Evolutionary conservation across 2,329 filamentous ascomycete species (phyloP).

Genomic region (Microascus cirrosus): DNA sequence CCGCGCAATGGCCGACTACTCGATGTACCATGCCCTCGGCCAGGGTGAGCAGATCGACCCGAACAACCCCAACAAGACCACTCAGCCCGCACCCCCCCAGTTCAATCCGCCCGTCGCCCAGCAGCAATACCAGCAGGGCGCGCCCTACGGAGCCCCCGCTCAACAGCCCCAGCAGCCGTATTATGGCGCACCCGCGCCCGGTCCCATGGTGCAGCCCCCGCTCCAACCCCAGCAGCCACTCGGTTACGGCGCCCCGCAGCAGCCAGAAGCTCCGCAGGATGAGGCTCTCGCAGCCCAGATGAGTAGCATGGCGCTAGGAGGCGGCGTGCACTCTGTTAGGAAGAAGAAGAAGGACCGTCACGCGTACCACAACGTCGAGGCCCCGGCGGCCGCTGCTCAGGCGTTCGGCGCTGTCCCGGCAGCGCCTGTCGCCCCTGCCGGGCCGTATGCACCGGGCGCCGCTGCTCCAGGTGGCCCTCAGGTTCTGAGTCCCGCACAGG

Average conservation of each 20-base stretch:
- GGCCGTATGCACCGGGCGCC: background rate
- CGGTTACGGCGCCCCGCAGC: conserved; percentile 24
- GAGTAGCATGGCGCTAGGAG: conserved; percentile 61
- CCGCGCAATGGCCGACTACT: conserved; percentile 38
- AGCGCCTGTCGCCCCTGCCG: conserved; percentile 14
- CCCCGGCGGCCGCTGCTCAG: conserved; percentile 50
- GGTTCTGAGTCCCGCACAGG: conserved; percentile 21
- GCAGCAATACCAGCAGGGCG: conserved; percentile 39
- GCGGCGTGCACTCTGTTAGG: conserved; percentile 34
- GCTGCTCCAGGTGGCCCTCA: conserved; percentile 12
- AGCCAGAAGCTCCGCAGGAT: conserved; percentile 18
- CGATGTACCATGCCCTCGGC: conserved; percentile 44
- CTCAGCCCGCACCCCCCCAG: conserved; percentile 39
- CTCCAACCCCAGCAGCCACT: conserved; percentile 1
- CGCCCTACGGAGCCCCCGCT: conserved; percentile 6
- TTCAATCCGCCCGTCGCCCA: conserved; percentile 44
- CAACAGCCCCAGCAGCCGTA: background rate
- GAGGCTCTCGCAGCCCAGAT: conserved; percentile 59
- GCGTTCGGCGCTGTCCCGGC: conserved; percentile 55
- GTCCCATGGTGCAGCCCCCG: conserved; percentile 6
- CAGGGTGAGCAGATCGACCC: conserved; percentile 43
- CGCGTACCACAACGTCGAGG: conserved; percentile 79
- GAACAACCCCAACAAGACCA: conserved; percentile 38
- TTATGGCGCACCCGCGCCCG: background rate
- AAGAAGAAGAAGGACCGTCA: conserved; percentile 93